phyloP scores from a whole-genome alignment of 352 stramenopile genomes.

The Halophytophthora polymorphica region DNA sequence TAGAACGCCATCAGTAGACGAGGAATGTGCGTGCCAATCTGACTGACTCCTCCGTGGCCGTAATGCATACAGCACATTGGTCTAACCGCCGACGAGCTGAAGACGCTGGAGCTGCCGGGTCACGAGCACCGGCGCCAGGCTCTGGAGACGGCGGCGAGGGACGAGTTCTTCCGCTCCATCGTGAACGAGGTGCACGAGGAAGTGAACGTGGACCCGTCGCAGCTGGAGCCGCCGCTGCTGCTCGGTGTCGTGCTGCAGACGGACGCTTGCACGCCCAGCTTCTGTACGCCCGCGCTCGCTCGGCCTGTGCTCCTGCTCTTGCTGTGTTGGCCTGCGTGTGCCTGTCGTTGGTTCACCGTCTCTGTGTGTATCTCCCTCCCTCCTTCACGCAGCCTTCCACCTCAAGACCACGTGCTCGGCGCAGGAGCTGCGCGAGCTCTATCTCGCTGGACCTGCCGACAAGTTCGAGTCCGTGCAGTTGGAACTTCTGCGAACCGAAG shows the following conservation, averaged over 20 bases:
- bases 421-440: conserved; percentile 35
- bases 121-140: conserved; percentile 3
- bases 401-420: conserved; percentile 38
- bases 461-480: conserved; percentile 62
- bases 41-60: conserved; percentile 1
- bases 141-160: conserved; percentile 28
- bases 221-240: conserved; percentile 48
- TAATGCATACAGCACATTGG: conserved; percentile 21
- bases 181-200: conserved; percentile 75
- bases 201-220: conserved; percentile 50
- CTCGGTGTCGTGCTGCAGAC: conserved; percentile 71
- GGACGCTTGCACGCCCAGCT: conserved; percentile 71
- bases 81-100: conserved; percentile 28
- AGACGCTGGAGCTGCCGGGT: conserved; percentile 13
- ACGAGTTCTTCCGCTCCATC: conserved; percentile 73
- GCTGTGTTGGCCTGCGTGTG: background rate
- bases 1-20: too few relatives aligned
- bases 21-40: too few relatives aligned
- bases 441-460: conserved; percentile 40
- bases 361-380: background rate
- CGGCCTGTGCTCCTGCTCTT: background rate
- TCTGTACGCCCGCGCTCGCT: conserved; percentile 36
- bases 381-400: conserved; percentile 42
- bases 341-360: conserved; percentile 2
- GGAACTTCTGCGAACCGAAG: conserved; percentile 33